These are phyloP conservation scores for Orbilia javanica DNA, from an alignment of 2,329 filamentous ascomycete species.

Conservation along the genomic window DNA sequence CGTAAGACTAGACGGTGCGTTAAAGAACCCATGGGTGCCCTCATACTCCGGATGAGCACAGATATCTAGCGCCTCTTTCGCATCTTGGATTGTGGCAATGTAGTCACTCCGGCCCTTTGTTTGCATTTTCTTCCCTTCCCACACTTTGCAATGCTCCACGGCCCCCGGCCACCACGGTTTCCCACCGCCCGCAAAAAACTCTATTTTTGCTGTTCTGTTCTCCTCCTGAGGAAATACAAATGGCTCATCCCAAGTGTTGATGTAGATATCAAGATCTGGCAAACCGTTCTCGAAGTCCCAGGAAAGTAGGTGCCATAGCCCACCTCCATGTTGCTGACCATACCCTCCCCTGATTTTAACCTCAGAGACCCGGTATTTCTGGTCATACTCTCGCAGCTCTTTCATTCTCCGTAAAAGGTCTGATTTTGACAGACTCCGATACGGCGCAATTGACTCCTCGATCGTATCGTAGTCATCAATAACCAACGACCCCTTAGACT, in stretches of 20 bases:
- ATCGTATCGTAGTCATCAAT: conserved; percentile 70
- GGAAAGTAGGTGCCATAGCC: neutral
- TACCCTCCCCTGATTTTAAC: neutral
- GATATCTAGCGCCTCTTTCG: conserved; percentile 63
- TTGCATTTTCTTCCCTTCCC: conserved; percentile 2
- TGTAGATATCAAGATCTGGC: conserved; percentile 15
- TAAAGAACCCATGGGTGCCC: conserved; percentile 67
- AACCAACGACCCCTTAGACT: conserved; percentile 65
- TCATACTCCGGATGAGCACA: conserved; percentile 68
- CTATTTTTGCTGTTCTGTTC: conserved; percentile 28
- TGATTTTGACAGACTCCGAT: conserved; percentile 59
- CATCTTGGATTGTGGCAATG: conserved; percentile 27
- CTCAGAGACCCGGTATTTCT: neutral
- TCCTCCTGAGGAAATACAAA: conserved; percentile 59
- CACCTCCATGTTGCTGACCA: neutral
- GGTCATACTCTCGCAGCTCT: conserved; percentile 63
- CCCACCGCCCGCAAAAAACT: neutral
- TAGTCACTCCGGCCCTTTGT: neutral
- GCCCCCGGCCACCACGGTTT: conserved; percentile 26
- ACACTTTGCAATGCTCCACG: conserved; percentile 13
- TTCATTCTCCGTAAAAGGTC: conserved; percentile 61
- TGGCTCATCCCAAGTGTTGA: conserved; percentile 37
- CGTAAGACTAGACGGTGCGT: conserved; percentile 66
- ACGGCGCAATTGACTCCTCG: conserved; percentile 65
- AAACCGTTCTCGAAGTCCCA: neutral